These are phyloP conservation scores for Prunus mongolica DNA, from an alignment of 306 rosid genomes.

Conservation along the genomic window DNA sequence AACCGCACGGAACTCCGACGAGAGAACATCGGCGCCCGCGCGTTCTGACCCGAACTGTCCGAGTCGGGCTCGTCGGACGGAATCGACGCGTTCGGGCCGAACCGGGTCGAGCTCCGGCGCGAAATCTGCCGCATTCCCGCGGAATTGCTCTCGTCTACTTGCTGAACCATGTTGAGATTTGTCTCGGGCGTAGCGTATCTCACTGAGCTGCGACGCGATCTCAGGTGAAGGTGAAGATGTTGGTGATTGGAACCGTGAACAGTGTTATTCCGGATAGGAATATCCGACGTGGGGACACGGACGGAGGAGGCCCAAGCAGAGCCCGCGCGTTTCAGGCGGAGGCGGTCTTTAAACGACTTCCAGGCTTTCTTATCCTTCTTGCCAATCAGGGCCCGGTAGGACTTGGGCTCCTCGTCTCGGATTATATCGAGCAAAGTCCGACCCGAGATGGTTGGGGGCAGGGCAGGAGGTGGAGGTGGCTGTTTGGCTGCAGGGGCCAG, in stretches of 20 bases:
- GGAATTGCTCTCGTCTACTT: not conserved
- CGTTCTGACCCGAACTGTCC: not conserved
- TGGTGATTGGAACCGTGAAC: constrained; percentile 12
- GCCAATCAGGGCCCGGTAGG: constrained; percentile 20
- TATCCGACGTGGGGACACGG: constrained; percentile 55
- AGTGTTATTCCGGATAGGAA: constrained; percentile 29
- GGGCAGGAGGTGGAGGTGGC: constrained; percentile 20
- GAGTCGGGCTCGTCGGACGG: constrained; percentile 3
- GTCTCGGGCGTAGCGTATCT: constrained; percentile 23
- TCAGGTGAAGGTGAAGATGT: not conserved
- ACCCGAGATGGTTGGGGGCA: constrained; percentile 10
- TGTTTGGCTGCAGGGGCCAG: not conserved
- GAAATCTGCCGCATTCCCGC: constrained; percentile 13
- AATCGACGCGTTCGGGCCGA: not conserved
- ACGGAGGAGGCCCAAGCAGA: constrained; percentile 68
- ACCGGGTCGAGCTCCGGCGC: constrained; percentile 24
- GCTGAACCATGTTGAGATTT: constrained; percentile 13
- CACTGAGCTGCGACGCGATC: constrained; percentile 35
- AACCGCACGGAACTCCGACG: constrained; percentile 30
- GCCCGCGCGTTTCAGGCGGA: constrained; percentile 62
- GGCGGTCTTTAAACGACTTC: constrained; percentile 69
- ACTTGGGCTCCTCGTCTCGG: constrained; percentile 47
- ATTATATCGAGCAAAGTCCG: constrained; percentile 69
- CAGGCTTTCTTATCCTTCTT: constrained; percentile 57
- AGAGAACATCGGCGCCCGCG: constrained; percentile 20